Base-by-base conservation (phyloP, 257 asterid species). In the Agastache rugosa region DNA sequence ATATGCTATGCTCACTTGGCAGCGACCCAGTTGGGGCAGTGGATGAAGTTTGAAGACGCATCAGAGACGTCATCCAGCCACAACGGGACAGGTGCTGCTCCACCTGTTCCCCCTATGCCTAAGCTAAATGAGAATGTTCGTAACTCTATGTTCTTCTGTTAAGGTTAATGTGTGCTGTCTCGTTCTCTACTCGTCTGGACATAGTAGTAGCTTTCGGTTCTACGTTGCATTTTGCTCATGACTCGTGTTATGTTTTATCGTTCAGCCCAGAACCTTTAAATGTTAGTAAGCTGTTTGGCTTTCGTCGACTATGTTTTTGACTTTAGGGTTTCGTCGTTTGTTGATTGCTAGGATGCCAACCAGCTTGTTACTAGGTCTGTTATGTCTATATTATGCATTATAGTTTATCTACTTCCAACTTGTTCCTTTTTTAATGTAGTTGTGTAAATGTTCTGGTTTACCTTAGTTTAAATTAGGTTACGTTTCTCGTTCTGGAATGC, bases 1-100 rank as follows among this genome's bases (percentile, higher is more conserved):
- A 76, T 94, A 23, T 87, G 95, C 80, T 94, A 94, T 67, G 99
- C 99, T 2, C 99, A 94, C 67, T 74, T 94, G 86, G 99, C 99
- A 0, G 99, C 99, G 29, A 81, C 90, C 8, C 99, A 94, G 79
- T 54, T 92, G 59, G 96, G 97, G 4, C 97, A 90, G 45, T 92
- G 97, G 96, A 90, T 94, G 95, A 94, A 92, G 67, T 92, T 86
- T 5, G 97, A 90, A 54, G 99, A 90, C 0, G 74, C 90, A 0
- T 94, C 99, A 0, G 99, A 94, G 84, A 92, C 96, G 0, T 90
- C 97, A 0, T 93, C 98, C 0, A 82, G 94, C 87, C 96, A 85
- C 69, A 88, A 89, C 12, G 98, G 92, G 11, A 59, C 78, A 25
- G 94, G 86, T 25, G 88, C 82, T 19, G 82, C 89, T 19, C 93